Evolutionary conservation across 768 basidiomycete genomes (phyloP).

Genomic region (Auriscalpium vulgare): DNA sequence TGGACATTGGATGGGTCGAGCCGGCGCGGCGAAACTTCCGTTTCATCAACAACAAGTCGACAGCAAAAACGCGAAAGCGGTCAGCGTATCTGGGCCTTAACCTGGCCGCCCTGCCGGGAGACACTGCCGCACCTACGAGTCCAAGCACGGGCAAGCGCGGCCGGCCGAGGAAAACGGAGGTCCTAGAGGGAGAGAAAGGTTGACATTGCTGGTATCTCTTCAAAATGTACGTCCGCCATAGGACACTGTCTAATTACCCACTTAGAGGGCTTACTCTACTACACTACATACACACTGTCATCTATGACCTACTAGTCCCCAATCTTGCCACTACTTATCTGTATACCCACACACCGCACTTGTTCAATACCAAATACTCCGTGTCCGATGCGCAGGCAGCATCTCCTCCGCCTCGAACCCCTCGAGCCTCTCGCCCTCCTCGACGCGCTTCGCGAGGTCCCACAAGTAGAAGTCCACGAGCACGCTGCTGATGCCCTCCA

Average conservation of each 20-base stretch:
- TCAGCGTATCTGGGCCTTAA: too few species aligned
- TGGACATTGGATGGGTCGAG: conserved; percentile 7
- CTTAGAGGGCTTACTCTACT: too few species aligned
- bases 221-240: too few species aligned
- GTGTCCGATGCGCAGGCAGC: conserved; percentile 67
- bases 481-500: conserved; percentile 52
- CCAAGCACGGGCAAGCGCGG: too few species aligned
- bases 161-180: too few species aligned
- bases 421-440: conserved; percentile 52
- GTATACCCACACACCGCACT: neutral
- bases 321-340: neutral
- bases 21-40: conserved; percentile 12
- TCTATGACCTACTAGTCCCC: neutral
- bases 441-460: conserved; percentile 77
- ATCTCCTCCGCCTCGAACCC: conserved; percentile 46
- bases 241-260: too few species aligned
- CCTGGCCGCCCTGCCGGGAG: too few species aligned
- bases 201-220: too few species aligned
- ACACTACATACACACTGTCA: too few species aligned
- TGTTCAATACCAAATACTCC: conserved; percentile 81
- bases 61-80: neutral
- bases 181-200: too few species aligned
- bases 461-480: conserved; percentile 88
- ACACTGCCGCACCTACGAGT: too few species aligned
- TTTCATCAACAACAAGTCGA: conserved; percentile 1